Evolutionary conservation across 306 rosid genomes (phyloP), one percentile per base, ranked within the genome.

Genomic region (Inga laurina): DNA sequence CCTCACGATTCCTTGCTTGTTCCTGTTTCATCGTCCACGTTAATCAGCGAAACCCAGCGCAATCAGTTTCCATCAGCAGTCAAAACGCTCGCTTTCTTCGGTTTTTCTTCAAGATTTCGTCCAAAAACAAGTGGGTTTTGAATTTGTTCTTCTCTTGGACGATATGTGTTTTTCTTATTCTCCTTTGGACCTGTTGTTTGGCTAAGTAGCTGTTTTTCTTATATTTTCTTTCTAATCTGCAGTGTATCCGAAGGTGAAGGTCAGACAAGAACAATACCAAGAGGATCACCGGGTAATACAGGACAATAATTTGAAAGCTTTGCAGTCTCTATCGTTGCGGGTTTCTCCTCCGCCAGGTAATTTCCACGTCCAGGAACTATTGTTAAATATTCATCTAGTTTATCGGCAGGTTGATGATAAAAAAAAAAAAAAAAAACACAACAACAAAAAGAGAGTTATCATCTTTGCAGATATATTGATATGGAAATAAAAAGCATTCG

Each of bases 161-260:
- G 27, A 32, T 57, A 3, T 8, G 10, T 9, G 7, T 67, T 67
- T 18, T 74, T 8, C 27, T 74, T 49, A 0, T 62, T 45, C 7
- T 30, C 14, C 19, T 37, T 57, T 76, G 52, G n/a, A 2, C 32
- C 79, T 13, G 69, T 37, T 37, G 41, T 59, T 57, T 76, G 70
- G 56, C 51, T 3, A 62, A 43, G 15, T 44, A 22, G 43, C 49
- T 64, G 67, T 27, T 57, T 19, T 59, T 57, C 30, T 21, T 57
- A 3, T 59, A 12, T 81, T 43, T 77, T 57, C 27, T 57, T 79
- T 77, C 45, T 30, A 45, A 41, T 67, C 54, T 54, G 35, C 79
- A 83, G 91, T 88, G 91, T 80, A 85, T 83, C 84, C 88, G 2
- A 88, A 69, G 82, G 87, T 88, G 82, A 88, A 68, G 86, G 86